These are phyloP conservation scores for Chlorella ohadii DNA, from an alignment of 139 green algal genomes.

Conservation along the genomic window DNA sequence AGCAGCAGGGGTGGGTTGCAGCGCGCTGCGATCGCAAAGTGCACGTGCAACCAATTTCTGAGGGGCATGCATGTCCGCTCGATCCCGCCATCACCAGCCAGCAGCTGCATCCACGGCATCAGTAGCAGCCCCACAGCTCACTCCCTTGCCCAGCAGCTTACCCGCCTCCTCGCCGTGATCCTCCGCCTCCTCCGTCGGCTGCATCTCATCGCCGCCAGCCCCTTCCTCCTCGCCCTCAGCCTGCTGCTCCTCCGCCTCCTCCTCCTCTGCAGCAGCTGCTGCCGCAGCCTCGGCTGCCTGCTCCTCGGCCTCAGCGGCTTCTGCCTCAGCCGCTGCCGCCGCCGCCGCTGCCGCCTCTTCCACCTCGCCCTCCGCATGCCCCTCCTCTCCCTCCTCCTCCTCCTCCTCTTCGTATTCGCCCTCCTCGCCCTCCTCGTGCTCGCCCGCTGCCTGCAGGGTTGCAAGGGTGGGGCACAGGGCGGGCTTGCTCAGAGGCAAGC, in stretches of 20 bases:
- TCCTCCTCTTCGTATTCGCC: neutral
- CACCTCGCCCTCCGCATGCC: neutral
- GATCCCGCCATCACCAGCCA: too few relatives aligned
- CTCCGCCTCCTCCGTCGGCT: constrained; percentile 14
- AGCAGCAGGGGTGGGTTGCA: neutral
- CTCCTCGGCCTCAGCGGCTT: neutral
- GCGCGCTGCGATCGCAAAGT: too few relatives aligned
- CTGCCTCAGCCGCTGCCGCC: neutral
- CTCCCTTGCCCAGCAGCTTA: neutral
- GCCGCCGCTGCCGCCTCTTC: neutral
- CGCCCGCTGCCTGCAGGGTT: neutral
- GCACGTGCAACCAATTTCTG: too few relatives aligned
- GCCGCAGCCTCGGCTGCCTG: neutral
- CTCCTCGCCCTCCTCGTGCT: constrained; percentile 8
- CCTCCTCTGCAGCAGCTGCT: neutral
- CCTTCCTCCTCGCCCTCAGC: neutral
- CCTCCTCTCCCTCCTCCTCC: neutral
- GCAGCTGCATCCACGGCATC: neutral
- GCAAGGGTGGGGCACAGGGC: neutral
- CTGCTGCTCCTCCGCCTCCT: neutral
- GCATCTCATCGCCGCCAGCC: neutral
- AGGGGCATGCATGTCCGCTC: too few relatives aligned
- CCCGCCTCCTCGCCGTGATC: constrained; percentile 18
- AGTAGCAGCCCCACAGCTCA: neutral
- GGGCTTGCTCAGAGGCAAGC: neutral